These are phyloP conservation scores for Cyclotella kingstonii DNA, from an alignment of 108 stramenopile species.

Conservation along the genomic window DNA sequence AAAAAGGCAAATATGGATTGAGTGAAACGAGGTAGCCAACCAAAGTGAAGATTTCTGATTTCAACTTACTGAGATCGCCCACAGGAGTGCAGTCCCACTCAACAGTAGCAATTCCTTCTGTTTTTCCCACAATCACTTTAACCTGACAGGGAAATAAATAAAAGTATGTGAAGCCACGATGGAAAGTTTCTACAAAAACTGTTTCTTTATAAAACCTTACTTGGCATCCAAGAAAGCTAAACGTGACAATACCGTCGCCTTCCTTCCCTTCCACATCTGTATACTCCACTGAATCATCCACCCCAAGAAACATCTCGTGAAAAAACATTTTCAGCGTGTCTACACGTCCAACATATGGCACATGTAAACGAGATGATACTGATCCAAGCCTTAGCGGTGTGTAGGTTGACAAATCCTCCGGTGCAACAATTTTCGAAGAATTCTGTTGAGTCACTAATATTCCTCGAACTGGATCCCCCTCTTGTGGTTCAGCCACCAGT, in stretches of 20 bases:
- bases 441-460: constrained; percentile 88
- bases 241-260: constrained; percentile 39
- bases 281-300: constrained; percentile 41
- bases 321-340: constrained; percentile 74
- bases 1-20: background rate
- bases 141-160: no score
- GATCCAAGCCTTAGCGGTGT: constrained; percentile 87
- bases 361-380: constrained; percentile 81
- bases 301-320: constrained; percentile 77
- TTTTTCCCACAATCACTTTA: constrained; percentile 63
- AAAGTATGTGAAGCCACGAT: constrained; percentile 6
- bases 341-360: constrained; percentile 79
- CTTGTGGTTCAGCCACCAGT: constrained; percentile 33
- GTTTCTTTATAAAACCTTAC: constrained; percentile 16
- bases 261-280: constrained; percentile 29
- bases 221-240: constrained; percentile 66
- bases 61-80: constrained; percentile 65
- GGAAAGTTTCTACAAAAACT: no score
- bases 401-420: constrained; percentile 84
- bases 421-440: constrained; percentile 75
- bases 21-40: background rate
- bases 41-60: background rate
- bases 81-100: constrained; percentile 91
- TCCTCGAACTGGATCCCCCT: constrained; percentile 74
- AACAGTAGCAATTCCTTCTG: constrained; percentile 64